Base-by-base conservation (phyloP, 495 filamentous ascomycete genomes). In the Trichodelitschia bisporula region DNA sequence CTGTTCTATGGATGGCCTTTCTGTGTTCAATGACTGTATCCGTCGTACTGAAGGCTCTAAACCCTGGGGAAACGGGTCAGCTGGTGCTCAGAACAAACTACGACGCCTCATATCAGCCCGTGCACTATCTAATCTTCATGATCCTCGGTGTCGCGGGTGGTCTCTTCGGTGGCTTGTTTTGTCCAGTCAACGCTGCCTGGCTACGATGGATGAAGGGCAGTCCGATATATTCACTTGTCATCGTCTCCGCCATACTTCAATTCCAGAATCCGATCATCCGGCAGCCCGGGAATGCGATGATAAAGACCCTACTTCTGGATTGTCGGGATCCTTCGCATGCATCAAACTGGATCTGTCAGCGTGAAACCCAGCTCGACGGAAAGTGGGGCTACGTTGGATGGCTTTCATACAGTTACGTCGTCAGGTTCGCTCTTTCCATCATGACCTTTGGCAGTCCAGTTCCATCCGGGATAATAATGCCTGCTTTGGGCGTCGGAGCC, bases 1-100 rank as follows among this genome's bases (percentile, higher is more conserved):
- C 57, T 36, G 60, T 64, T 6, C 53, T 68, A 12, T 66, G 60
- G 62, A 42, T 55, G 28, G 61, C 63, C 0, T 66, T 68, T 32
- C 47, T 68, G 15, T 68, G 62, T 44, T 65, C 62, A 1, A 48
- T 65, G 8, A 45, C 52, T 28, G 62, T 59, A 2, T 59, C 62
- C 0, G 50, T 62, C 24, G 47, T 59, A 15, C 46, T 68, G n/a
- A 63, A 58, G 37, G 49, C 51, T 11, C 51, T 68, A 13, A 64
- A 68, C 38, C 63, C 63, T 0, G 62, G 51, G 0, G 57, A 62
- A 6, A 66, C 63, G 0, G 63, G 63, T n/a, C 64, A 66, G 32
- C 42, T 68, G 8, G 60, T 61, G 3, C 49, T 66, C n/a, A 61
- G 66, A 37, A 66, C 63, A 6, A 56, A 64, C 31, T 66, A 62